Evolutionary conservation across 371 early-diverging fungal genomes (phyloP).

Genomic region (Apophysomyces ossiformis): DNA sequence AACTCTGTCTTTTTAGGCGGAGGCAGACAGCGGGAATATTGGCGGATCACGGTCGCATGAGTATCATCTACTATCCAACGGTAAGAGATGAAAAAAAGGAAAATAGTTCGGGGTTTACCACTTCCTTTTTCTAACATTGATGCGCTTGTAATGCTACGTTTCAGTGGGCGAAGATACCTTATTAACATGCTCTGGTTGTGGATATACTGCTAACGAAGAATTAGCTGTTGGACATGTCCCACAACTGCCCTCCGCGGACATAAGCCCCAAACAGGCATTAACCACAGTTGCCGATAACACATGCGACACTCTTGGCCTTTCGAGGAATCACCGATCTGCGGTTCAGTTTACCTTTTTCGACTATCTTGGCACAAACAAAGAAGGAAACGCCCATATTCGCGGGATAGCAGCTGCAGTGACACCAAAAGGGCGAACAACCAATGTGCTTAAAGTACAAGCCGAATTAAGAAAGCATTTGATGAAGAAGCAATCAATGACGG

Average conservation of each 20-base stretch:
- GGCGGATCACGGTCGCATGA: conserved; percentile 90
- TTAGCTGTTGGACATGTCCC: conserved; percentile 44
- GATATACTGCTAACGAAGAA: conserved; percentile 86
- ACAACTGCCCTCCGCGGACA: conserved; percentile 9
- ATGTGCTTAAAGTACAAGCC: conserved; percentile 40
- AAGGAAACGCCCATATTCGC: conserved; percentile 2
- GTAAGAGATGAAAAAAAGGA: conserved; percentile 30
- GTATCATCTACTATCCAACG: conserved; percentile 78
- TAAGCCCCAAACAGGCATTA: neutral
- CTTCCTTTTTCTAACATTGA: neutral
- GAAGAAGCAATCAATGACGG: conserved; percentile 14
- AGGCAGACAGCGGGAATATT: conserved; percentile 92
- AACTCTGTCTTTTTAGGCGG: conserved; percentile 55
- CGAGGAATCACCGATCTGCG: neutral
- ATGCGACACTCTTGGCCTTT: conserved; percentile 10
- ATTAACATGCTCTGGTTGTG: conserved; percentile 71
- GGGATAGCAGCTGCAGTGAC: conserved; percentile 32
- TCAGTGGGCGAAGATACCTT: conserved; percentile 84
- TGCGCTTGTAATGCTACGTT: neutral
- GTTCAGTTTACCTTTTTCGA: conserved; percentile 11
- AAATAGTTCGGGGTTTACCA: no score
- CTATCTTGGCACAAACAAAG: conserved; percentile 12
- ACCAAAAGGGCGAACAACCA: conserved; percentile 26
- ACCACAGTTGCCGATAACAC: neutral
- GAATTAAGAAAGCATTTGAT: conserved; percentile 30